A percentile compares a stretch with the other conserved stretches of the same genome.
phyloP scores from a whole-genome alignment of 2,329 filamentous ascomycete species.

The Diaporthe vaccinii region DNA sequence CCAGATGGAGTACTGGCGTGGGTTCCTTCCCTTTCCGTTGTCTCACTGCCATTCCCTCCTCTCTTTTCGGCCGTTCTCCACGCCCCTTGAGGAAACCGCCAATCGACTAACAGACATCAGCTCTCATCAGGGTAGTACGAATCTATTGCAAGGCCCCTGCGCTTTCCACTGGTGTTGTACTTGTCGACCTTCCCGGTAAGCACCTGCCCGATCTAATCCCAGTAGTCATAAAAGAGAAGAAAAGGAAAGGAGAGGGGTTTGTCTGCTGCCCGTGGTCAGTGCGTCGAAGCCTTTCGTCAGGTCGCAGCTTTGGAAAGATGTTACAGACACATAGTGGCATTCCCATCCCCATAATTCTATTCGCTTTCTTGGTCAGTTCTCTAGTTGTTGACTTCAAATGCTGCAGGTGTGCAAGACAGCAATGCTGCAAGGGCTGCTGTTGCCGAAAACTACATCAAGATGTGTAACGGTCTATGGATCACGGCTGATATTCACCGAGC shows the following conservation, averaged over 20 bases:
- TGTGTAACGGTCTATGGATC: constrained; percentile 72
- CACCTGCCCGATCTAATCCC: not conserved
- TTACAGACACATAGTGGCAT: no score
- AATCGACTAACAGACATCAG: no score
- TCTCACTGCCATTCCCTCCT: no score
- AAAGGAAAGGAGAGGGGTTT: no score
- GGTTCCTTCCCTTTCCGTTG: no score
- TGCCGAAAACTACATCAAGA: constrained; percentile 70
- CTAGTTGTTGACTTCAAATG: not conserved
- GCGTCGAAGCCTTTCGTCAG: no score
- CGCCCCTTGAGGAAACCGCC: no score
- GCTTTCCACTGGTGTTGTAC: constrained; percentile 52
- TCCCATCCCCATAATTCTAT: not conserved
- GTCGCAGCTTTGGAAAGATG: no score
- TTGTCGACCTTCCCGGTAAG: constrained; percentile 66
- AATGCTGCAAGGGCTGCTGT: constrained; percentile 72
- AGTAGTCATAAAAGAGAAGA: no score
- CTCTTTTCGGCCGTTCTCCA: no score
- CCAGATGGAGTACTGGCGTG: constrained; percentile 58
- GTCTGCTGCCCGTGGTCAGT: no score
- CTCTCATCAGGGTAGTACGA: constrained; percentile 65
- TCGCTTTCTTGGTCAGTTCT: not conserved
- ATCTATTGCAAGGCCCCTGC: constrained; percentile 52
- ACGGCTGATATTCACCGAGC: constrained; percentile 73
- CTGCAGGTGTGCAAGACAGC: constrained; percentile 61